Evolutionary conservation across 306 rosid species (phyloP).

Genomic region (Senna siamea): DNA sequence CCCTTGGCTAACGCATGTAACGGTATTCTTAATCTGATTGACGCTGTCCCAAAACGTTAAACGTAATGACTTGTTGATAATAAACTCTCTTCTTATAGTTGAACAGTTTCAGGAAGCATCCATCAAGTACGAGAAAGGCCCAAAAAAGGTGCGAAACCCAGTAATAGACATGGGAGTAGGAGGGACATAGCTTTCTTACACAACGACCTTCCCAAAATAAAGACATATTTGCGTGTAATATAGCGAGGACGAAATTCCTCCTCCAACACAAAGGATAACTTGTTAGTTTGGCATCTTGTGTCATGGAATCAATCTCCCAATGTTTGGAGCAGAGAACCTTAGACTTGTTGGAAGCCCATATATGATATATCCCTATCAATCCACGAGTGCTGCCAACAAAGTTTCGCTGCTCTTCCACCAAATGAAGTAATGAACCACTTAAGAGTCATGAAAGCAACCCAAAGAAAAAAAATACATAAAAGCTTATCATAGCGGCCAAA

Average conservation of each 20-base stretch:
- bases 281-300: constrained; percentile 25
- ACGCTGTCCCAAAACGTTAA: no score
- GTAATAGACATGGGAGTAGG: no score
- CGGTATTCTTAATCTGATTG: no score
- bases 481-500: constrained; percentile 29
- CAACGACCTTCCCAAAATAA: not conserved
- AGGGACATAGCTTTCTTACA: no score
- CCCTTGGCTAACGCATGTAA: no score
- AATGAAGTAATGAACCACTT: constrained; percentile 30
- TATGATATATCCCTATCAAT: constrained; percentile 23
- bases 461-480: not conserved
- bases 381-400: constrained; percentile 30
- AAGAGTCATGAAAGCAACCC: constrained; percentile 29
- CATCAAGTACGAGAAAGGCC: no score
- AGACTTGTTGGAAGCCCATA: constrained; percentile 7
- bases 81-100: no score
- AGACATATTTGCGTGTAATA: not conserved
- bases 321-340: not conserved
- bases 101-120: no score
- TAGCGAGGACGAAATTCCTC: not conserved
- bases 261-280: not conserved
- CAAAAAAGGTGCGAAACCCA: no score
- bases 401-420: constrained; percentile 34
- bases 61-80: no score
- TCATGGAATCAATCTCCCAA: constrained; percentile 3